Percentiles rank a stretch among this genome's conserved stretches.
Conservation (phyloP, 352 stramenopile species). For the Phytophthora sojae region DNA sequence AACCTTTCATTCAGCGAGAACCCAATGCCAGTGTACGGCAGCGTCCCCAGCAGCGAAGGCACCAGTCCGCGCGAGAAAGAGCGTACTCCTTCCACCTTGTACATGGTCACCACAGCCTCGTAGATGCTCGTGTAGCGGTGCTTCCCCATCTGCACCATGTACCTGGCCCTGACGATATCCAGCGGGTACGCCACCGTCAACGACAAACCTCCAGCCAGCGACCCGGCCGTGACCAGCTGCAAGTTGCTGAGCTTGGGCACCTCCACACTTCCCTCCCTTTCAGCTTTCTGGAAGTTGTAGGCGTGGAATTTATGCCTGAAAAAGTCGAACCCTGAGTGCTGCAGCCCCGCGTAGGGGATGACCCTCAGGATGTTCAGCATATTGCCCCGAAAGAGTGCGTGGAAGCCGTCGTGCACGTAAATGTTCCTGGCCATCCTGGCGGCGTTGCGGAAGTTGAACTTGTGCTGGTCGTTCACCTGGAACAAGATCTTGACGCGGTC, state of each 20-base stretch:
- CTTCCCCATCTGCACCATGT: slow-evolving; percentile 89
- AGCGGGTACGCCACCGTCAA: slow-evolving; percentile 82
- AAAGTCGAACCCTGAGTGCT: slow-evolving; percentile 89
- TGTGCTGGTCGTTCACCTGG: slow-evolving; percentile 76
- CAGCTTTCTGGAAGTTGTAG: slow-evolving; percentile 71
- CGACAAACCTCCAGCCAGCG: slow-evolving; percentile 76
- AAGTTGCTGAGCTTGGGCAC: slow-evolving; percentile 77
- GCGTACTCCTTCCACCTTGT: slow-evolving; percentile 68
- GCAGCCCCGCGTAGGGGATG: slow-evolving; percentile 78
- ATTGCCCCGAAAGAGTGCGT: slow-evolving; percentile 76
- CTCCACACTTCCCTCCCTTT: slow-evolving; percentile 37
- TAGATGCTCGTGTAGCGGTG: slow-evolving; percentile 77
- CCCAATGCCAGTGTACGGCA: slow-evolving; percentile 88
- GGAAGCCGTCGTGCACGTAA: slow-evolving; percentile 74
- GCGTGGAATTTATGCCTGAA: slow-evolving; percentile 83
- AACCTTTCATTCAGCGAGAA: slow-evolving; percentile 88
- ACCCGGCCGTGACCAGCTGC: slow-evolving; percentile 77
- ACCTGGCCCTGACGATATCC: slow-evolving; percentile 83
- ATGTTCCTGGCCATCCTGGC: slow-evolving; percentile 66
- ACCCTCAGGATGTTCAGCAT: slow-evolving; percentile 84
- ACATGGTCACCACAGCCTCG: slow-evolving; percentile 79
- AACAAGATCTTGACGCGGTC: slow-evolving; percentile 91
- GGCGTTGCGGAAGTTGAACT: slow-evolving; percentile 83
- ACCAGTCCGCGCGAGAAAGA: slow-evolving; percentile 79
- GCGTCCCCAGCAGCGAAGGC: slow-evolving; percentile 82